Percentiles rank a stretch among this genome's conserved stretches.
Conservation (phyloP, 2,329 filamentous ascomycete genomes). For the Ceratocystis ficicola region DNA sequence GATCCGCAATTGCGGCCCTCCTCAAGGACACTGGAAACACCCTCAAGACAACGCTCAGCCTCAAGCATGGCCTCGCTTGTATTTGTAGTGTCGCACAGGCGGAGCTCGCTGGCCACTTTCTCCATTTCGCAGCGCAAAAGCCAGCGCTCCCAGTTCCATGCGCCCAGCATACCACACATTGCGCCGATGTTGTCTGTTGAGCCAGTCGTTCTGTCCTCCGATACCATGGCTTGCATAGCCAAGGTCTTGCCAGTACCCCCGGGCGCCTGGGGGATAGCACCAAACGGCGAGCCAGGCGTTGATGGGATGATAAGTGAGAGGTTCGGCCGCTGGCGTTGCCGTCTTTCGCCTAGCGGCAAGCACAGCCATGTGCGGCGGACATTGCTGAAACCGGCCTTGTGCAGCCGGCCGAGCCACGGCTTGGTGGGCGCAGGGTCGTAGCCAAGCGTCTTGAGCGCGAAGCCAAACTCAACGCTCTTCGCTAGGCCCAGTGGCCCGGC, state of each 20-base stretch:
- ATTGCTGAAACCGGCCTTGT: constrained; percentile 62
- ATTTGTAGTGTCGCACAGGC: constrained; percentile 42
- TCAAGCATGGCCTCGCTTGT: constrained; percentile 41
- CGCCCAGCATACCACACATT: constrained; percentile 69
- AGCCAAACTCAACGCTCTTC: constrained; percentile 82
- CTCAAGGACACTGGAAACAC: constrained; percentile 49
- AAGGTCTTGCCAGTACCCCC: constrained; percentile 29
- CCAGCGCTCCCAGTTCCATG: constrained; percentile 95
- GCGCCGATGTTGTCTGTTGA: constrained; percentile 60
- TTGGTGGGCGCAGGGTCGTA: constrained; percentile 81
- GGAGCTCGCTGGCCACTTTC: constrained; percentile 55
- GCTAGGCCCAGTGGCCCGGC: constrained; percentile 68
- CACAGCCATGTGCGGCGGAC: constrained; percentile 81
- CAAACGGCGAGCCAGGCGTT: not conserved
- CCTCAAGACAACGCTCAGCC: constrained; percentile 48
- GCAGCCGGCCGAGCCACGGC: constrained; percentile 62
- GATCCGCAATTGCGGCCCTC: constrained; percentile 49
- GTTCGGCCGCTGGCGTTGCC: constrained; percentile 20
- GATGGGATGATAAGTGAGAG: constrained; percentile 29
- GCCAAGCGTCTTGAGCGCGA: constrained; percentile 75
- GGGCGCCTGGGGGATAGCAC: not conserved
- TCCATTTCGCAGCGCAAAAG: constrained; percentile 77
- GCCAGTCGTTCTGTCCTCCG: constrained; percentile 34
- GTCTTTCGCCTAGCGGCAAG: constrained; percentile 58
- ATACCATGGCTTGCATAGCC: constrained; percentile 49